Evolutionary conservation across 2,329 filamentous ascomycete genomes (phyloP).

Genomic region (Herpotrichia juniperi): DNA sequence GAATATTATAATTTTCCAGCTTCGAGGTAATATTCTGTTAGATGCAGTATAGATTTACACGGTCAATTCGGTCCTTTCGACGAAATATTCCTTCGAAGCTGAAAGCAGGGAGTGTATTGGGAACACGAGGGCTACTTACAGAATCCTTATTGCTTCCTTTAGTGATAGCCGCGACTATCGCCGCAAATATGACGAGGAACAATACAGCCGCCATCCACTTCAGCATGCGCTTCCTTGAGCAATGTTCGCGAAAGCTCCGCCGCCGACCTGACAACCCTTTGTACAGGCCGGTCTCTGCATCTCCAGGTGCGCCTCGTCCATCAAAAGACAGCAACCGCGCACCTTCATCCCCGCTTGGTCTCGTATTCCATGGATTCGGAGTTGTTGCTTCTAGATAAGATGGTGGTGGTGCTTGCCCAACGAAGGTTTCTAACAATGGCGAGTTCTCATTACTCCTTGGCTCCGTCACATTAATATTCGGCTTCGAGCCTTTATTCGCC

Average conservation of each 20-base stretch:
- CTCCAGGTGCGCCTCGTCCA: background rate
- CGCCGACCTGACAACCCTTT: conserved; percentile 29
- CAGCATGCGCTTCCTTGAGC: conserved; percentile 25
- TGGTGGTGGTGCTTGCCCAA: conserved; percentile 29
- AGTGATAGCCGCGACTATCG: conserved; percentile 27
- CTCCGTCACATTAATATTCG: conserved; percentile 19
- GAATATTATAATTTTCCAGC: background rate
- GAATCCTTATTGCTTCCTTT: conserved; percentile 23
- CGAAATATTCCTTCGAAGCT: too few species aligned
- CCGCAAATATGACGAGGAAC: conserved; percentile 27
- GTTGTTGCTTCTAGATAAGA: conserved; percentile 44
- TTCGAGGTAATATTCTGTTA: background rate
- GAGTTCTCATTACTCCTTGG: background rate
- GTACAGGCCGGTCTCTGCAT: background rate
- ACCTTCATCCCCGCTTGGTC: conserved; percentile 37
- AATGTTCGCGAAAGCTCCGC: conserved; percentile 25
- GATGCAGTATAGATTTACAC: background rate
- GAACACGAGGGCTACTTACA: conserved; percentile 24
- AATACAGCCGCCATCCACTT: conserved; percentile 27
- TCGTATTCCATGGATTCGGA: conserved; percentile 33
- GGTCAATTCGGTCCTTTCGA: too few species aligned
- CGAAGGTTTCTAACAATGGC: conserved; percentile 21
- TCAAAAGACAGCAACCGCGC: conserved; percentile 29
- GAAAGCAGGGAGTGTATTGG: too few species aligned
- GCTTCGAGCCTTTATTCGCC: conserved; percentile 31